Conservation (phyloP, 2,329 filamentous ascomycete genomes). For the Fusarium hainanense region DNA sequence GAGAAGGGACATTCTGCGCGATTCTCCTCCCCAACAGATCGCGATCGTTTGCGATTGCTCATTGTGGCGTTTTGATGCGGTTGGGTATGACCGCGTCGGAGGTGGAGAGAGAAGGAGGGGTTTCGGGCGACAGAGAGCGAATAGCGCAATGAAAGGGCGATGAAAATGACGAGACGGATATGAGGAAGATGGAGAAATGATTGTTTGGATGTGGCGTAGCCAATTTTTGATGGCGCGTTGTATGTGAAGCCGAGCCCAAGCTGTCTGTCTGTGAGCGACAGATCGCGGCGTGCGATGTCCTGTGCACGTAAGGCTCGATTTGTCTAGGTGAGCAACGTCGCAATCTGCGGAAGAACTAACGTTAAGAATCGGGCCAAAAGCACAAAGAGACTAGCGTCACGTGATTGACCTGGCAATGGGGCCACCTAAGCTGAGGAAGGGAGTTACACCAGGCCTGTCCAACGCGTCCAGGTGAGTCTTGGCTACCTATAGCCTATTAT, state of each 20-base stretch:
- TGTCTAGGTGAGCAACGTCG: slow-evolving; percentile 44
- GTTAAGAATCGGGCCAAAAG: slow-evolving; percentile 42
- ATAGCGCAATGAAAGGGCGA: slow-evolving; percentile 28
- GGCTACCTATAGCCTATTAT: not conserved
- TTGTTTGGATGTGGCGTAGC: not conserved
- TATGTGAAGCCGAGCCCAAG: slow-evolving; percentile 43
- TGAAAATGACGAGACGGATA: not conserved
- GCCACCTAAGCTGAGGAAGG: slow-evolving; percentile 37
- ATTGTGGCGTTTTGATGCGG: slow-evolving; percentile 40
- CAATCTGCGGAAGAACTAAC: slow-evolving; percentile 39
- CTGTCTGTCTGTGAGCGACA: slow-evolving; percentile 48
- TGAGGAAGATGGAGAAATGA: slow-evolving; percentile 1
- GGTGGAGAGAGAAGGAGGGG: slow-evolving; percentile 45
- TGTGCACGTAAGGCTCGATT: slow-evolving; percentile 45
- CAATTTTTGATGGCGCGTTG: slow-evolving; percentile 36
- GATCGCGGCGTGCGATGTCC: slow-evolving; percentile 48
- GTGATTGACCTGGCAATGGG: slow-evolving; percentile 27
- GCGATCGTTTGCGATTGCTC: slow-evolving; percentile 63
- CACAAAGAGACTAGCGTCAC: slow-evolving; percentile 36
- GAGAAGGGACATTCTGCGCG: slow-evolving; percentile 68
- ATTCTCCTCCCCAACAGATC: slow-evolving; percentile 60
- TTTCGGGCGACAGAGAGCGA: slow-evolving; percentile 39
- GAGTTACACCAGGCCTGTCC: slow-evolving; percentile 6
- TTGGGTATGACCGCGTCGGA: slow-evolving; percentile 43
- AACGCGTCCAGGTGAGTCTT: slow-evolving; percentile 23